Evolutionary conservation across 2,329 filamentous ascomycete genomes (phyloP), one percentile per base, ranked within the genome.

Genomic region (Penicillium hordei): DNA sequence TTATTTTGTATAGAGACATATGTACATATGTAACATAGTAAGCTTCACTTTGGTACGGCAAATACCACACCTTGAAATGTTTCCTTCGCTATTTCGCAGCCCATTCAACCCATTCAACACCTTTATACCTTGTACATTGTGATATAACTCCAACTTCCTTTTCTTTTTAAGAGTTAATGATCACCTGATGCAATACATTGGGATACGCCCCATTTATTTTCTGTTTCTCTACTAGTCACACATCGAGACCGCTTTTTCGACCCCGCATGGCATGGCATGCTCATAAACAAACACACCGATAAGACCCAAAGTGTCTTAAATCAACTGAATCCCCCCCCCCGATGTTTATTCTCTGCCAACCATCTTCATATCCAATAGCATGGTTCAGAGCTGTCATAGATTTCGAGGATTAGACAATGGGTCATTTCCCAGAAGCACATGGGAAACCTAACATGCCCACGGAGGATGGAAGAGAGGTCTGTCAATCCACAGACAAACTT

Each of bases 231-330:
- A 39, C 25, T 29, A 15, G 9, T 27, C 39, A 31, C 39, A 31
- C 29, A 42, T 46, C 46, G 53, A 56, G 46, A 56, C 53, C 53
- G 53, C 53, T 29, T 33, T 51, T 56, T 50, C 46, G 46, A 56
- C 55, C 49, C 55, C 49, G 49, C 42, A 33, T 33, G 31, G 29
- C 29, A 31, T 31, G 29, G 27, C 27, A 52, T 45, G 40, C 50
- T 36, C 29, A 15, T 19, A 9, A 31, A 36, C 29, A 40, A 34
- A 42, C 36, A 48, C 29, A 48, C 38, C 36, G 39, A 50, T 43
- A 55, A 55, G 42, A 34, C 29, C 15, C 21, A 39, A 27, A 27
- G 27, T 40, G 29, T 39, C 13, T 25, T 45, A 23, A 19, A n/a
- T 38, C 13, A 13, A 19, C 13, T 10, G 17, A 38, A 0, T 13